Percentiles rank a stretch among this genome's conserved stretches.
These are phyloP conservation scores for Ganoderma leucocontextum DNA, from an alignment of 1,284 basidiomycete species.

Conservation along the genomic window DNA sequence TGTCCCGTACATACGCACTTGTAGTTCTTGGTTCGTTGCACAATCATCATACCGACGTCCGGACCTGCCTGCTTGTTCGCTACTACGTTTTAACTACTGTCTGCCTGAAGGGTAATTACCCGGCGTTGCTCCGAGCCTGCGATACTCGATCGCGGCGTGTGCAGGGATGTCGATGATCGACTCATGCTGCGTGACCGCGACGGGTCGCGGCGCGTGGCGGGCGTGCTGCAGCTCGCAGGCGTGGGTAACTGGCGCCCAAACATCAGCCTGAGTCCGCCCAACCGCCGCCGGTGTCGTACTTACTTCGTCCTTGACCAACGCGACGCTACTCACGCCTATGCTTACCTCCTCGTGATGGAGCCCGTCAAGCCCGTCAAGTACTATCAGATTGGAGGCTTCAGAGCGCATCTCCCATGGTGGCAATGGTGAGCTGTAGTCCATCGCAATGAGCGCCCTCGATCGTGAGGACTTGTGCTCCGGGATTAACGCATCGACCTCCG, in stretches of 20 bases:
- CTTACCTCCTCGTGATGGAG: slow-evolving; percentile 15
- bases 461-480: not conserved
- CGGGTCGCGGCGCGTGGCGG: not conserved
- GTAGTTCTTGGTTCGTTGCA: slow-evolving; percentile 40
- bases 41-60: slow-evolving; percentile 16
- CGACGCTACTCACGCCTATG: not conserved
- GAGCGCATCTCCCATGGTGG: slow-evolving; percentile 36
- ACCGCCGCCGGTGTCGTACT: not conserved
- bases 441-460: no score
- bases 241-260: slow-evolving; percentile 3
- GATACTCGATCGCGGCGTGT: not conserved
- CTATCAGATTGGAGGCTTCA: slow-evolving; percentile 45
- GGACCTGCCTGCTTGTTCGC: slow-evolving; percentile 11
- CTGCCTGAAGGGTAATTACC: no score
- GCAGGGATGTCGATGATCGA: not conserved
- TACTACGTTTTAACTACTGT: not conserved
- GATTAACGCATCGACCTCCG: not conserved
- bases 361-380: slow-evolving; percentile 30
- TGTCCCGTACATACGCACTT: slow-evolving; percentile 41
- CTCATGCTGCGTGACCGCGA: slow-evolving; percentile 7
- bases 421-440: slow-evolving; percentile 28
- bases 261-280: not conserved
- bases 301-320: not conserved
- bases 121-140: no score
- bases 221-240: not conserved